Evolutionary conservation across 2,329 filamentous ascomycete species (phyloP), one percentile per base, ranked within the genome.

Genomic region (Dendryphion nanum): DNA sequence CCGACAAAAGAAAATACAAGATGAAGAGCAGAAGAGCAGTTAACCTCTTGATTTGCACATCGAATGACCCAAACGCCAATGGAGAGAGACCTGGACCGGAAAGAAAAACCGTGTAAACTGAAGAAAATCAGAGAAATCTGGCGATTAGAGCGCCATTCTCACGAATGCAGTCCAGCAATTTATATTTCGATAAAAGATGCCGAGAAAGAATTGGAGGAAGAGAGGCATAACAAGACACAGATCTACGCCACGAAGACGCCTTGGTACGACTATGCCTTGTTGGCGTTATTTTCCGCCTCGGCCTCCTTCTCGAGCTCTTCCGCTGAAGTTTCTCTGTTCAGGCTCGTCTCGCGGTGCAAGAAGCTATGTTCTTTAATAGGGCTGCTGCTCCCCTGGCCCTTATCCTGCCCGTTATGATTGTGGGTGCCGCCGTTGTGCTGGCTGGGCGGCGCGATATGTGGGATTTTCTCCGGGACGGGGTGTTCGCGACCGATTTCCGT

Each of bases 401-500:
- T 53, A 55, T 35, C 44, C 38, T 42, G 63, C 56, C 33, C 55
- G 52, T 58, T 61, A 52, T 67, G 68, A 55, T 66, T 66, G 53
- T 65, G 71, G 58, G 52, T 28, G n/a, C n/a, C n/a, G n/a, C n/a
- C n/a, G 23, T 26, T 26, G 40, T 30, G 28, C 69, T 77, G 68
- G 44, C 85, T 83, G 40, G 85, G 85, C 40, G 85, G 85, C 30
- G 85, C 82, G 53, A 91, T 79, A 73, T 95, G 89, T 19, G 90
- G 90, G 68, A 96, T 95, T 68, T 94, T 94, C 72, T 95, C 89
- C 51, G 90, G 89, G 35, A 90, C 84, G 38, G 93, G 93, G 69
- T 98, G 93, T 72, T 95, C 85, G 59, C 88, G 90, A 59, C 93
- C 93, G 61, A 98, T 88, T 60, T 85, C 85, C 63, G 91, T 95